Base-by-base conservation (phyloP, 2,329 filamentous ascomycete species). In the Hypoxylon sp. region DNA sequence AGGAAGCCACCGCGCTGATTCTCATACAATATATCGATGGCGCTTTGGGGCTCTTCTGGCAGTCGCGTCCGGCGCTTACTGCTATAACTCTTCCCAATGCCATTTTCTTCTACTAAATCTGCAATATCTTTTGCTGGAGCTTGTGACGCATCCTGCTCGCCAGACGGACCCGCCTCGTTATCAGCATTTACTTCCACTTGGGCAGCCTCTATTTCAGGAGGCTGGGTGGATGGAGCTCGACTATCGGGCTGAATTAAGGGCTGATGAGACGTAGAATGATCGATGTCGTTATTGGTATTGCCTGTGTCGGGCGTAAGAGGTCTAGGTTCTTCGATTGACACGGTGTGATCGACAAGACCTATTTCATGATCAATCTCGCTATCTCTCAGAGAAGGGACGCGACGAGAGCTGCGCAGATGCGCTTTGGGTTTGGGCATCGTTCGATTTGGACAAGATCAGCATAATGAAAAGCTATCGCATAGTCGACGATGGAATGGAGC, bases 1-100 rank as follows among this genome's bases (percentile, higher is more conserved):
- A 97, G 84, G 77, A 98, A 97, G 42, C 89, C 90, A 10, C 96
- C 96, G 63, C 96, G 88, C 81, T 99, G 93, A 77, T 99, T 99
- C 79, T 99, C 96, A 80, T 97, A 98, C 0, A 99, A 84, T 4
- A 98, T 88, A 71, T 99, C 96, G 67, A 98, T 89, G 29, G 88
- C 90, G 2, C 84, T 84, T 77, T 82, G 85, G 69, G 76, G 81
- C 64, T 80, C 67, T 66, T 73, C 75, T 13, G 60, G 53, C n/a
- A 54, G 55, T 1, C 51, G 58, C 2, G 59, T 54, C n/a, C 31
- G 71, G 2, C 50, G 66, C 31, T 64, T 70, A 3, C 47, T 66
- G 48, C 59, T 61, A 24, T 42, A 13, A 8, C 31, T 57, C 26
- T 55, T 60, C 11, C 57, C 33, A 26, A 67, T 22, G 33, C 53